Conservation (phyloP, 2,329 filamentous ascomycete genomes). For the Akanthomyces muscarius region DNA sequence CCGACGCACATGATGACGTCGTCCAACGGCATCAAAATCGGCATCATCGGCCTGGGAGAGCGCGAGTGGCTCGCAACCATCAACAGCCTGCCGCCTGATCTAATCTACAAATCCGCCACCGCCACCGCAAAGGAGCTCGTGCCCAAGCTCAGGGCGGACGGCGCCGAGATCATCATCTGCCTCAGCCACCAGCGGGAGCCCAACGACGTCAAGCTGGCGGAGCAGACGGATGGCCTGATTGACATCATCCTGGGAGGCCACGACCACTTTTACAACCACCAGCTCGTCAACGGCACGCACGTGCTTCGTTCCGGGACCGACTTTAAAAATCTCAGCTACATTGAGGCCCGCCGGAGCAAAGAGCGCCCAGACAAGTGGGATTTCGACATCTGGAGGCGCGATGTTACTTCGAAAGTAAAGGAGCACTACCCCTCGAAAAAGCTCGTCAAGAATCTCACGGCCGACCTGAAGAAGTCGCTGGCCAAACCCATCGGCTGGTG, state of each 20-base stretch:
- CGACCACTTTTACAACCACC: constrained; percentile 83
- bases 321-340: constrained; percentile 87
- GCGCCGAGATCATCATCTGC: constrained; percentile 78
- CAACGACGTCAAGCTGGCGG: constrained; percentile 82
- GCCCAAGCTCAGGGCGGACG: constrained; percentile 66
- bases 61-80: constrained; percentile 87
- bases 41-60: constrained; percentile 80
- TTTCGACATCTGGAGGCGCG: constrained; percentile 70
- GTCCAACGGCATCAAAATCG: constrained; percentile 81
- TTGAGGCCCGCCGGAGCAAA: constrained; percentile 65
- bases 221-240: constrained; percentile 67
- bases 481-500: constrained; percentile 84
- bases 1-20: constrained; percentile 73
- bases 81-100: constrained; percentile 75
- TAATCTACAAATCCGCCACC: constrained; percentile 77
- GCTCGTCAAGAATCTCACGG: constrained; percentile 66
- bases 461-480: constrained; percentile 69
- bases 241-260: constrained; percentile 87
- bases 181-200: constrained; percentile 84
- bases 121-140: constrained; percentile 72
- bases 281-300: constrained; percentile 72
- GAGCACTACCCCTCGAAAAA: constrained; percentile 58
- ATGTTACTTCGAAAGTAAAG: constrained; percentile 65
- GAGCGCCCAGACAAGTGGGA: constrained; percentile 59
- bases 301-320: constrained; percentile 85